Evolutionary conservation across 306 rosid genomes (phyloP), one percentile per base, ranked within the genome.

Genomic region (Vigna radiata): DNA sequence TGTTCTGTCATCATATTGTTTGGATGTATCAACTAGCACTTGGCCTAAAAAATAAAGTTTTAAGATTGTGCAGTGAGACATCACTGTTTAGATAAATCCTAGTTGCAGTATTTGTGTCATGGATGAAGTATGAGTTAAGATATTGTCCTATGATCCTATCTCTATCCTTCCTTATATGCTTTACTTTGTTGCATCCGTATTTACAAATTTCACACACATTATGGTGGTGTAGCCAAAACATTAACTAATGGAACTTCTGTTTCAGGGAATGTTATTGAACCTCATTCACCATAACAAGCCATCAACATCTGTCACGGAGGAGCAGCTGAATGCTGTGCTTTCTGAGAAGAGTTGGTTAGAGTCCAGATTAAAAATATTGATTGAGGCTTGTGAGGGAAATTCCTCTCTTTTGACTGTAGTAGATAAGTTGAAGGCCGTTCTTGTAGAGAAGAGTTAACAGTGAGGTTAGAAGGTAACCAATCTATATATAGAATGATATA

Each of bases 351-450:
- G 78, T 79, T 65, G 52, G 77, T 56, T 89, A 23, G 96, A 83
- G 54, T 78, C 84, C 47, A 90, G 95, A 89, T 63, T 95, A 0
- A 55, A 77, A 67, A 78, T 90, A 72, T 83, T 92, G 78, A 70
- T 14, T 39, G 92, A 92, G 80, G 92, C 92, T 54, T 92, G 97
- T 77, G 93, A 90, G 79, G 90, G 85, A 83, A 90, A 88, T 79
- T 90, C 98, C 31, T 83, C 88, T 47, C 92, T 92, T 78, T 76
- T 92, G 82, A 81, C 44, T 4, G 83, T 70, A 21, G 92, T 92
- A 71, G 64, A 82, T 36, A 90, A 89, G 88, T 75, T 92, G 6
- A 86, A 84, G 79, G 80, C 86, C 56, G 46, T 67, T 80, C 56
- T 67, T 78, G 56, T 74, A 65, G 82, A 75, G 72, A 59, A 80